Conservation (phyloP, 139 green algal species). For the Yamagishiella unicocca region DNA sequence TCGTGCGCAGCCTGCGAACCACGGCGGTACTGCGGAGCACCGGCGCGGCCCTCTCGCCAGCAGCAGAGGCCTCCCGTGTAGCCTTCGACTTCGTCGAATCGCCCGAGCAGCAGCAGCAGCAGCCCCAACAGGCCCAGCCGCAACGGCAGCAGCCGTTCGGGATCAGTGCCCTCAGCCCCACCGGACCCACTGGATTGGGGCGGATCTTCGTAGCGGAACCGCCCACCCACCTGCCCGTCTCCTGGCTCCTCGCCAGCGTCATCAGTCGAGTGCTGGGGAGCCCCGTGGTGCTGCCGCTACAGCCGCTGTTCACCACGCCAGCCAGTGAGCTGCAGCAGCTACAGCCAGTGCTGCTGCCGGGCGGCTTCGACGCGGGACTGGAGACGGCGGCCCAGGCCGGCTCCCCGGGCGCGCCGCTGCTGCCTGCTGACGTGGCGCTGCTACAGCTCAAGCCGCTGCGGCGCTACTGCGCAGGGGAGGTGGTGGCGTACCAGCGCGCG, state of each 20-base stretch:
- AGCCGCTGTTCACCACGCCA: slow-evolving; percentile 64
- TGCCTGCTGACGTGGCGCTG: slow-evolving; percentile 60
- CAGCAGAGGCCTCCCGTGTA: neutral
- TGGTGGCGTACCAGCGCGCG: slow-evolving; percentile 46
- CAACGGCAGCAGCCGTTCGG: neutral
- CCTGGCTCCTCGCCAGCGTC: slow-evolving; percentile 57
- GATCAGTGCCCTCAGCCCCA: neutral
- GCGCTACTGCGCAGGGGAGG: slow-evolving; percentile 64
- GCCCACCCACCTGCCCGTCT: slow-evolving; percentile 46
- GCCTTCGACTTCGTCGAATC: slow-evolving; percentile 25
- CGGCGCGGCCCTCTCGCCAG: neutral
- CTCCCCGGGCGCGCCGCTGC: slow-evolving; percentile 60
- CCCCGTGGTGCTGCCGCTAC: slow-evolving; percentile 69
- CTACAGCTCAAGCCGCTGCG: slow-evolving; percentile 72
- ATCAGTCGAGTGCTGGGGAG: slow-evolving; percentile 68
- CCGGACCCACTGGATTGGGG: neutral
- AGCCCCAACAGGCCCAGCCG: neutral
- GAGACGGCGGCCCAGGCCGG: slow-evolving; percentile 55
- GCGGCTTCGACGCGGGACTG: slow-evolving; percentile 48
- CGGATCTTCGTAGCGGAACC: slow-evolving; percentile 37
- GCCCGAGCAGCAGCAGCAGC: neutral
- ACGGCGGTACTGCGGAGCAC: slow-evolving; percentile 1
- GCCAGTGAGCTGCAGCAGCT: slow-evolving; percentile 41
- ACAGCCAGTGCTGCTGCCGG: slow-evolving; percentile 59
- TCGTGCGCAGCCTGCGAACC: slow-evolving; percentile 55